These are phyloP conservation scores for Epithele typhae DNA, from an alignment of 768 basidiomycete species.

Conservation along the genomic window DNA sequence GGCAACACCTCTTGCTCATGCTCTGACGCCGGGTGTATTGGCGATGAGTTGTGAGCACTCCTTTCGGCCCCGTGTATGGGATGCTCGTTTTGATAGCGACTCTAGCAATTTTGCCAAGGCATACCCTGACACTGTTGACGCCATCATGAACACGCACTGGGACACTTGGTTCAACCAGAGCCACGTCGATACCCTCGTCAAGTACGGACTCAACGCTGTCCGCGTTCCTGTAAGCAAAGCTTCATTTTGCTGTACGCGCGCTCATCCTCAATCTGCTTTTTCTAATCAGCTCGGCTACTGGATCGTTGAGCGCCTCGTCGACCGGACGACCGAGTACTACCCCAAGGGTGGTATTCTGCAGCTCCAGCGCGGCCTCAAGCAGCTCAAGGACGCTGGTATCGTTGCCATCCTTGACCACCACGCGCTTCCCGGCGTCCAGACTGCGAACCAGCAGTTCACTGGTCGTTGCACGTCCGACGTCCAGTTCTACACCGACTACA, in stretches of 20 bases:
- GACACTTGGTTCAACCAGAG: slow-evolving; percentile 66
- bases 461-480: slow-evolving; percentile 65
- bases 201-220: slow-evolving; percentile 66
- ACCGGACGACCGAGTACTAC: slow-evolving; percentile 56
- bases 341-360: slow-evolving; percentile 66
- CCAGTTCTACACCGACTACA: slow-evolving; percentile 70
- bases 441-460: slow-evolving; percentile 58
- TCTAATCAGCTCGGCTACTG: slow-evolving; percentile 67
- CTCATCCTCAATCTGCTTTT: too few relatives aligned
- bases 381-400: slow-evolving; percentile 61
- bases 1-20: slow-evolving; percentile 59
- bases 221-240: slow-evolving; percentile 58
- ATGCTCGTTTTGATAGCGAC: not conserved
- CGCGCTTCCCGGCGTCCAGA: slow-evolving; percentile 67
- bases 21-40: slow-evolving; percentile 47
- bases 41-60: slow-evolving; percentile 55
- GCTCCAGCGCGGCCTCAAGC: slow-evolving; percentile 61
- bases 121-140: slow-evolving; percentile 54
- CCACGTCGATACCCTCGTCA: slow-evolving; percentile 52
- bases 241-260: too few relatives aligned
- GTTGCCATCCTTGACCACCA: slow-evolving; percentile 66
- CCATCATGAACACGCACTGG: slow-evolving; percentile 63
- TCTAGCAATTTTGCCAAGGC: slow-evolving; percentile 55
- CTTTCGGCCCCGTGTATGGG: not conserved
- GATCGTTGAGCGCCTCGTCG: slow-evolving; percentile 71